Conservation (phyloP, 2,329 filamentous ascomycete genomes). For the Zymoseptoria brevis region DNA sequence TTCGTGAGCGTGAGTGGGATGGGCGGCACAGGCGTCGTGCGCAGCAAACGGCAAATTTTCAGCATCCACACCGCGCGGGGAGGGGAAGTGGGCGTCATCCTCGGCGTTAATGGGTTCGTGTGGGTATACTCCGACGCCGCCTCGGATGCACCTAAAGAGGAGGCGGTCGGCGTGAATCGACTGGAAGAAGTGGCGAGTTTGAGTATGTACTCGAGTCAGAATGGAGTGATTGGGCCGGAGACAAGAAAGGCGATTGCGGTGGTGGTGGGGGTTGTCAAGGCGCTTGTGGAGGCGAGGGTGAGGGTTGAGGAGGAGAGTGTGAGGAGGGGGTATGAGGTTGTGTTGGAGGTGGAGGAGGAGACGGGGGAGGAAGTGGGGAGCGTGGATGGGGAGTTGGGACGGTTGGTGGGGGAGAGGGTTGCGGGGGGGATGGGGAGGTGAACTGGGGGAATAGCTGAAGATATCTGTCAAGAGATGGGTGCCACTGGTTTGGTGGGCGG, state of each 20-base stretch:
- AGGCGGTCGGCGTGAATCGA: constrained; percentile 62
- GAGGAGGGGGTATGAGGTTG: constrained; percentile 70
- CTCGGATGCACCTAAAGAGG: constrained; percentile 48
- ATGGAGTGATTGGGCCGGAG: constrained; percentile 68
- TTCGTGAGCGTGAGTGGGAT: constrained; percentile 77
- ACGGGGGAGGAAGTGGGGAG: not conserved
- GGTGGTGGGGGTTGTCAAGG: constrained; percentile 70
- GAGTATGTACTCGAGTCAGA: constrained; percentile 90
- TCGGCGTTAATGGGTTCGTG: constrained; percentile 95
- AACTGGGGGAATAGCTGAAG: no score
- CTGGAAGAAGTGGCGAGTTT: constrained; percentile 80
- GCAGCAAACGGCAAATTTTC: constrained; percentile 79
- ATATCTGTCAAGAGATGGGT: no score
- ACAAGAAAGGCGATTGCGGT: constrained; percentile 84
- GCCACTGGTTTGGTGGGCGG: no score
- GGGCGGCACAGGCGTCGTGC: constrained; percentile 70
- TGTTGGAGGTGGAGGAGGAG: constrained; percentile 60
- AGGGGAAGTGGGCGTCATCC: constrained; percentile 70
- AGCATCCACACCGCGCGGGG: constrained; percentile 57
- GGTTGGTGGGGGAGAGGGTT: not conserved
- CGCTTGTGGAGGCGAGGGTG: constrained; percentile 72
- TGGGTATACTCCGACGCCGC: constrained; percentile 79
- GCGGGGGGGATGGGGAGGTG: not conserved
- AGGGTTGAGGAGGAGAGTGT: constrained; percentile 88
- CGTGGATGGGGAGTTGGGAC: not conserved